These are phyloP conservation scores for Triadica sebifera DNA, from an alignment of 345 rosid species.

Conservation along the genomic window DNA sequence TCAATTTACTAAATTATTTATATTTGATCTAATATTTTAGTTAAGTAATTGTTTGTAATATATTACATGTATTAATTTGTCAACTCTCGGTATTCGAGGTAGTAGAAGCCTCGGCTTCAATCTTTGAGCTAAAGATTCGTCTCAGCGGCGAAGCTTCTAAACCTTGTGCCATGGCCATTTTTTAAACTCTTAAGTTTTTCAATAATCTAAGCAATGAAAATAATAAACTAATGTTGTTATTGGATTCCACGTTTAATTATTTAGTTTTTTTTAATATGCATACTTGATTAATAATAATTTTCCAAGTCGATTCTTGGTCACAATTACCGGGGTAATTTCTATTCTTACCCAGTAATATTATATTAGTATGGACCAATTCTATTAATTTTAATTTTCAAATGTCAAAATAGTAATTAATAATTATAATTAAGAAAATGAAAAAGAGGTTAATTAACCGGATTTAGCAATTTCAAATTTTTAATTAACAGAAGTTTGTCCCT, in stretches of 20 bases:
- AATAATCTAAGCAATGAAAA: not conserved
- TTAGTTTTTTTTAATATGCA: not conserved
- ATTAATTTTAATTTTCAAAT: too few species aligned
- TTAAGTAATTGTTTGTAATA: too few species aligned
- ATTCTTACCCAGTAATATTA: not conserved
- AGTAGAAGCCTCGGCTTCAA: constrained; percentile 12
- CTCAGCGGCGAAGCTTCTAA: constrained; percentile 45
- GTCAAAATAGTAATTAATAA: too few species aligned
- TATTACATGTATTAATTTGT: not conserved
- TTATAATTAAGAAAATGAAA: too few species aligned
- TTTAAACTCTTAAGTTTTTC: constrained; percentile 7
- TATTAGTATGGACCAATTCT: too few species aligned
- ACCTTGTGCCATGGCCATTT: constrained; percentile 22
- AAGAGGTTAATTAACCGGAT: too few species aligned
- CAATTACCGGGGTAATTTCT: not conserved
- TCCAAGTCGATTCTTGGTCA: not conserved
- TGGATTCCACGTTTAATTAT: not conserved
- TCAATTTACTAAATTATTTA: too few species aligned
- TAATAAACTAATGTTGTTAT: not conserved
- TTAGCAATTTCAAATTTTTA: not conserved
- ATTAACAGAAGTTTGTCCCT: not conserved
- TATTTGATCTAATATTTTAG: too few species aligned
- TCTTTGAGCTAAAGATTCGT: constrained; percentile 23
- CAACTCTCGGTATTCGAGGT: constrained; percentile 12
- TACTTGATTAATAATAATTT: not conserved